Base-by-base conservation (phyloP, 768 basidiomycete genomes). In the Mycena maculata region DNA sequence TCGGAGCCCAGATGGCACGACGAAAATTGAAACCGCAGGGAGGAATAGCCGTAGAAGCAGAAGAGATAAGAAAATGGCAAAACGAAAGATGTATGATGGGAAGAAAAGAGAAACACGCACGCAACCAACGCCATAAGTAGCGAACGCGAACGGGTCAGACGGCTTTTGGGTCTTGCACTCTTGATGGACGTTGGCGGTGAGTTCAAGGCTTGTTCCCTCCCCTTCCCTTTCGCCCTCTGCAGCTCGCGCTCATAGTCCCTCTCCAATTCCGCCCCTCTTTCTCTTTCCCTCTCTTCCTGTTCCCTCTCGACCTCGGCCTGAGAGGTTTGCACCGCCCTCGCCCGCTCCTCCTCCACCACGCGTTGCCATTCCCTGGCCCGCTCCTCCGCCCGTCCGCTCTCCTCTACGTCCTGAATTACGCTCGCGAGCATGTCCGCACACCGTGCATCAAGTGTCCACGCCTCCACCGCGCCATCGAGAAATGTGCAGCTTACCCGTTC, bases 71-170 rank as follows among this genome's bases (percentile, higher is more conserved):
- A 47, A 53, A 60, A 39, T 67, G 27, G n/a, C 28, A 48, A 49
- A 23, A n/a, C 28, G 44, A 23, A 33, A 27, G 20, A 1, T 15
- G 25, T 4, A 3, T 30, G 44, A 9, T 58, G 45, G 39, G 44
- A 27, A 16, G 47, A 27, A 48, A 22, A 62, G 53, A 65, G 44
- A 76, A 56, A 38, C n/a, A 65, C 84, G 56, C 79, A 90, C 84
- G 88, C 85, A 64, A 92, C 87, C 42, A 93, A 79, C 9, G 89
- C 85, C 85, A 89, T 90, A 52, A 92, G 80, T 65, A 93, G 74
- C 18, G 92, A 93, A 47, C 88, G 84, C 16, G 68, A 69, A 16
- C 60, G 58, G 20, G 48, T 36, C 15, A 67, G 49, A 8, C 64
- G 60, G 16, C 47, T 44, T 33, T 70, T 70, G 44, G 65, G 39